These are phyloP conservation scores for Leptographium lundbergii DNA, from an alignment of 2,329 filamentous ascomycete species.

Conservation along the genomic window DNA sequence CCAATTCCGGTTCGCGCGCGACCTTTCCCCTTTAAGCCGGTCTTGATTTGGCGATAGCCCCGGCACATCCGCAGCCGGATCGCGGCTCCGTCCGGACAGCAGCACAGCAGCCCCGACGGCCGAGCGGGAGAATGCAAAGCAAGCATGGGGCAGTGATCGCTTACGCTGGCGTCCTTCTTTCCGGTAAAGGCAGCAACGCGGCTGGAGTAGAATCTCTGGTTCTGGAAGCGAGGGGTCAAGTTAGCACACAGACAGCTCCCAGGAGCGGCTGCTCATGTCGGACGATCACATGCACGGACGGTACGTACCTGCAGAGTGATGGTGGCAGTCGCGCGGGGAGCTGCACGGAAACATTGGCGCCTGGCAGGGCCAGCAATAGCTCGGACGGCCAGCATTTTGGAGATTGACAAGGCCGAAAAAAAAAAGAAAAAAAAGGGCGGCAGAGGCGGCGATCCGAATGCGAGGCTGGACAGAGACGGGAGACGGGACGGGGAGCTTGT, in stretches of 20 bases:
- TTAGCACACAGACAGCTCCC: not conserved
- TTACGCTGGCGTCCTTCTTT: constrained; percentile 74
- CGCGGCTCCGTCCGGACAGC: not conserved
- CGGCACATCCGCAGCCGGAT: not conserved
- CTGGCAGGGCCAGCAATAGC: constrained; percentile 63
- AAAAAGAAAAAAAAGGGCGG: not conserved
- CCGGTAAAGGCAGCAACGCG: constrained; percentile 90
- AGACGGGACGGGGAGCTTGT: not conserved
- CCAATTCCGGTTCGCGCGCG: not conserved
- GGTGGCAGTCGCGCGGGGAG: constrained; percentile 40
- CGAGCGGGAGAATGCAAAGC: not conserved
- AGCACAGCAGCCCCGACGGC: not conserved
- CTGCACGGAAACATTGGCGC: constrained; percentile 64
- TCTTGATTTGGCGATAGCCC: not conserved
- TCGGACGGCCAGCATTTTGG: constrained; percentile 70
- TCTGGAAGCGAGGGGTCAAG: constrained; percentile 20
- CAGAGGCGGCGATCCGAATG: not conserved
- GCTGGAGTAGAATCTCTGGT: constrained; percentile 49
- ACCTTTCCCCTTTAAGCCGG: not conserved
- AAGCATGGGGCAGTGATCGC: constrained; percentile 20
- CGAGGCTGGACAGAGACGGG: not conserved
- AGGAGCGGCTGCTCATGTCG: too few relatives aligned
- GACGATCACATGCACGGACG: not conserved
- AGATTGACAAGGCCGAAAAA: not conserved
- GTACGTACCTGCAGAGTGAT: constrained; percentile 43